Base-by-base conservation (phyloP, 495 filamentous ascomycete genomes). In the Aspergillus nanangensis region DNA sequence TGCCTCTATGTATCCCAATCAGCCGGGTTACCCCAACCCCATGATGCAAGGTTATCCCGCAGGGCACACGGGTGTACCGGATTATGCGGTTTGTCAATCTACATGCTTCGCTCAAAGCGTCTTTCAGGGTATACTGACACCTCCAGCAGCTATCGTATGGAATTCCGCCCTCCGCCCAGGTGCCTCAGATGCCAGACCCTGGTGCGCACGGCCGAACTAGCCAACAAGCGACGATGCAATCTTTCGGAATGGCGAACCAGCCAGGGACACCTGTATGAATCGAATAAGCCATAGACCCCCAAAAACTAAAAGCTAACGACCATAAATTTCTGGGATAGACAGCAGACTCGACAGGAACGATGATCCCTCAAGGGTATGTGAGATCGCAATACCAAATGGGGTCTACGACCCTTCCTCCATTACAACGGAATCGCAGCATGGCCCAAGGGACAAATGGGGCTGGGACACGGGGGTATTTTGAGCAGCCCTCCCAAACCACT, bases 251-350 rank as follows among this genome's bases (percentile, higher is more conserved):
- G 47, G 66, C 67, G 58, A 69, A 68, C 40, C 64, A 62, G 50
- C 61, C 66, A 52, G 64, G 64, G 36, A 71, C 68, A 48, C 68
- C 68, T 62, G 68, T 71, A 71, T 60, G 68, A 52, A 56, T 55
- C 59, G 52, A 44, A 44, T 56, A 36, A 57, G 55, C 44, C 49
- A 52, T 50, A 60, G 52, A 57, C 43, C 47, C 36, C 45, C 55
- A 42, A 40, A 25, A 44, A 54, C 46, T 45, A 59, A 41, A 55
- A 44, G 45, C 55, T 57, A 56, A 62, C 58, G 60, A 65, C 53
- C 48, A 55, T 47, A 51, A 50, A 49, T 57, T 51, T 55, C 55
- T 38, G 36, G 57, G 45, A 44, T 48, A 71, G 68, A 66, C 66
- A 46, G 52, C 64, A 37, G 68, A 71, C 52, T 65, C 66, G 34